A percentile compares a stretch with the other conserved stretches of the same genome.
Conservation (phyloP, 2,329 filamentous ascomycete species). For the Microthyrium microscopicum region DNA sequence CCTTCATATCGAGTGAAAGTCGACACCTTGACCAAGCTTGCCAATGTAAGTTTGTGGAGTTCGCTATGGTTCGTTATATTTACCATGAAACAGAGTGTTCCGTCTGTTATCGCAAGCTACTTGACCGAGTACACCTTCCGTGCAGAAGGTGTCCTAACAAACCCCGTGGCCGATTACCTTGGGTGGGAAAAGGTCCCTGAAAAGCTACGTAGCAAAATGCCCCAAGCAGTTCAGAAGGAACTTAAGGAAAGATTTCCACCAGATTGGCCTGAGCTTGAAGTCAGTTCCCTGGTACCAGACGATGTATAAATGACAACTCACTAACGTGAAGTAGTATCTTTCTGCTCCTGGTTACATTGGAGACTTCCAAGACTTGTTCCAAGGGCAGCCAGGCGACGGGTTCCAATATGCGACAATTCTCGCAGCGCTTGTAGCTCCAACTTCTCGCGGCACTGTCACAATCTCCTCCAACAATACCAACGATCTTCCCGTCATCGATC, state of each 20-base stretch:
- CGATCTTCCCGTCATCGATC: constrained; percentile 18
- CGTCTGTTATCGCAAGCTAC: constrained; percentile 1
- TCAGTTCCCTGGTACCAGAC: constrained; percentile 9
- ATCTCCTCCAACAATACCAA: constrained; percentile 15
- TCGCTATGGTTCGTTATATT: no score
- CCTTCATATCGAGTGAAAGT: constrained; percentile 12
- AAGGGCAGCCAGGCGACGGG: constrained; percentile 13
- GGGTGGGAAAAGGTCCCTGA: constrained; percentile 16
- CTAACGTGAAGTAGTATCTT: constrained; percentile 10
- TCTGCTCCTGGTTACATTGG: constrained; percentile 12
- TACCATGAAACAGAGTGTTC: no score
- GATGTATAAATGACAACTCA: constrained; percentile 8
- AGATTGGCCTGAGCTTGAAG: constrained; percentile 22
- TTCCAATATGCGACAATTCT: constrained; percentile 19
- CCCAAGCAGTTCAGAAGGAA: constrained; percentile 8
- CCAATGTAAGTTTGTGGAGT: no score
- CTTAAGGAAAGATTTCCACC: constrained; percentile 13
- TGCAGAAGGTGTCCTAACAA: constrained; percentile 11
- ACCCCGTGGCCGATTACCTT: constrained; percentile 10
- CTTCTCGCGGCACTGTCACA: constrained; percentile 20
- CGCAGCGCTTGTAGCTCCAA: constrained; percentile 16
- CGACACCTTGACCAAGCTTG: constrained; percentile 9
- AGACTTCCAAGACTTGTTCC: constrained; percentile 11
- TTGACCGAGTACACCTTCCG: neutral
- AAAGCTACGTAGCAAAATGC: constrained; percentile 7